Base-by-base conservation (phyloP, 1,284 basidiomycete species). In the Moniliella sp. region DNA sequence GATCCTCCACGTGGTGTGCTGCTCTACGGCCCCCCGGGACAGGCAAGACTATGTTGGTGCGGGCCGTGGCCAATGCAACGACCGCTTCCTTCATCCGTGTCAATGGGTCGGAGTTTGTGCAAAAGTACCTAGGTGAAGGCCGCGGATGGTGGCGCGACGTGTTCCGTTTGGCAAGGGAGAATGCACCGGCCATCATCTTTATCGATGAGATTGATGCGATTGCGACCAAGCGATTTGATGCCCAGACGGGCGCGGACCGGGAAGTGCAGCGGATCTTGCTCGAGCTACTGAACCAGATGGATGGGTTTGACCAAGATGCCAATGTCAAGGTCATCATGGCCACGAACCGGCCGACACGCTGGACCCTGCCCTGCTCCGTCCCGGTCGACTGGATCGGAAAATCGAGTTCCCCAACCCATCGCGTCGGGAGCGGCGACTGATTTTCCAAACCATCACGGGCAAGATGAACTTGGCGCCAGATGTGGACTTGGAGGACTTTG, bases 241-340 rank as follows among this genome's bases (percentile, higher is more conserved):
- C 82, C 4, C 83, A 23, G 1, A 15, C 13, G 4, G 31, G 32
- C 7, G 23, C 88, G 58, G 78, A 80, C 1, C 27, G 33, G 5
- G 91, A 94, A 60, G 86, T 97, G 2, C 88, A 94, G 61, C 69
- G 91, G 4, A 84, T 94, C 0, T 88, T 97, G 2, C 84, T 88
- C 1, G 93, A 84, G 25, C 66, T 97, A 17, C 65, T 99, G 45
- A 94, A 88, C 1, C 72, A 93, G 40, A 73, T 99, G 64, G 91
- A 97, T 60, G 91, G 91, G 1, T 77, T 99, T 67, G 43, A 38
- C 1, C 78, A 82, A 61, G 67, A 93, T 13, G 67, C 77, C 3
- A 82, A 84, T 1, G 81, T 97, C 3, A 77, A 97, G 2, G 81
- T 99, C 13, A 80, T 99, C 39, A 91, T 82, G 1, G 91, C 91